Percentiles rank a stretch among this genome's conserved stretches.
These are phyloP conservation scores for Phanerochaete sordida DNA, from an alignment of 768 basidiomycete species.

Conservation along the genomic window DNA sequence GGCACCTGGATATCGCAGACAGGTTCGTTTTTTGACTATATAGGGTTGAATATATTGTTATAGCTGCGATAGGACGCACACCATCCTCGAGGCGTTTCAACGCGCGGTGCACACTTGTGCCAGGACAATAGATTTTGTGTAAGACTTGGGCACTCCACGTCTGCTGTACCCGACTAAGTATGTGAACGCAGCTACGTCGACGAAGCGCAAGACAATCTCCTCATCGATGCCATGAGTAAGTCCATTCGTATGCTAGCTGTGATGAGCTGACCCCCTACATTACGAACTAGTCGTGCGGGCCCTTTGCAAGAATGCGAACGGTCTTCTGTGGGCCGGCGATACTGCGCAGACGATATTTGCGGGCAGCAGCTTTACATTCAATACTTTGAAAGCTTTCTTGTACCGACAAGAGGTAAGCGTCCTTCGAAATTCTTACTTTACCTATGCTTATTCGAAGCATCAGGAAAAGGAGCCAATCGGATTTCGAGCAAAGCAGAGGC, in stretches of 20 bases:
- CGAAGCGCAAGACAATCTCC: slow-evolving; percentile 69
- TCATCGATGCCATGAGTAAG: slow-evolving; percentile 60
- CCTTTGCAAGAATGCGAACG: slow-evolving; percentile 61
- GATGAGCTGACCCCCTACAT: background rate
- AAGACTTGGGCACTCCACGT: slow-evolving; percentile 22
- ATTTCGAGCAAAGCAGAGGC: slow-evolving; percentile 11
- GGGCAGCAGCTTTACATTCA: slow-evolving; percentile 69
- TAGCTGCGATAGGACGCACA: slow-evolving; percentile 42
- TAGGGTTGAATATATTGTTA: no score
- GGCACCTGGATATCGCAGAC: slow-evolving; percentile 57
- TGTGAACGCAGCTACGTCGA: slow-evolving; percentile 68
- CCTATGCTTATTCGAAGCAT: background rate
- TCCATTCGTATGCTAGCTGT: background rate
- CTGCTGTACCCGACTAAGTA: no score
- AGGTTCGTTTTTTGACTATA: slow-evolving; percentile 34
- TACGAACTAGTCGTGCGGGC: slow-evolving; percentile 51
- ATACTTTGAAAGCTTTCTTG: slow-evolving; percentile 67
- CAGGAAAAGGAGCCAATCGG: background rate
- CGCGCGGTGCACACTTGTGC: slow-evolving; percentile 29
- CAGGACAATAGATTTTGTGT: slow-evolving; percentile 57
- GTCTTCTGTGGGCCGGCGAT: slow-evolving; percentile 78
- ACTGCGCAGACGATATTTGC: slow-evolving; percentile 76
- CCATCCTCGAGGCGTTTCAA: slow-evolving; percentile 37
- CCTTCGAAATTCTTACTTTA: background rate
- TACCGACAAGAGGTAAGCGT: slow-evolving; percentile 49